Conservation (phyloP, 1,284 basidiomycete genomes). For the Heterobasidion parviporum region DNA sequence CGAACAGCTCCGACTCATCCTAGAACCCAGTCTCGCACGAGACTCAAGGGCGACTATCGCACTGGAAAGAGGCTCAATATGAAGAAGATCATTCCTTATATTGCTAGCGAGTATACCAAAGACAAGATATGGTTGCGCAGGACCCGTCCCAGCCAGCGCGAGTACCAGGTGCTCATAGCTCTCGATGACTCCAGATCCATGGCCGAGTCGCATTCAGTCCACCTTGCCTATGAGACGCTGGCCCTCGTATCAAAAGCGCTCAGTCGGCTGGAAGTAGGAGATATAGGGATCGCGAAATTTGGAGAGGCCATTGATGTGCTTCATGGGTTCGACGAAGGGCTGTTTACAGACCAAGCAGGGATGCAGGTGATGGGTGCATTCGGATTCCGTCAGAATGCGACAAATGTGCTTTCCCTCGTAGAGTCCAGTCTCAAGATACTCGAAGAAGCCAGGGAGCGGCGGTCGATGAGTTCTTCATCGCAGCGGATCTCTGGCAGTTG, state of each 20-base stretch:
- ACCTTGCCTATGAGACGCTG: conserved; percentile 92
- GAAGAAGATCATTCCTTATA: conserved; percentile 98
- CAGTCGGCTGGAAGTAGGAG: conserved; percentile 89
- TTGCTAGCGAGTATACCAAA: conserved; percentile 98
- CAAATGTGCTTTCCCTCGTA: conserved; percentile 84
- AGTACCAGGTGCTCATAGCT: conserved; percentile 93
- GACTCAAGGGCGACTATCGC: conserved; percentile 95
- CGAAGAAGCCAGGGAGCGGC: conserved; percentile 64
- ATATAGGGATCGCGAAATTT: conserved; percentile 89
- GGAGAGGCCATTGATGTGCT: conserved; percentile 85
- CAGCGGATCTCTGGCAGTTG: conserved; percentile 91
- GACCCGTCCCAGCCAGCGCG: conserved; percentile 87
- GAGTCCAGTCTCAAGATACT: conserved; percentile 78
- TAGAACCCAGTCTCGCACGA: conserved; percentile 94
- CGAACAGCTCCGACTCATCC: conserved; percentile 94
- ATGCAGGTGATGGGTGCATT: conserved; percentile 79
- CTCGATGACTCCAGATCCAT: conserved; percentile 97
- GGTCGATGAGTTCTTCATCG: conserved; percentile 48
- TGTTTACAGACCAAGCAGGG: conserved; percentile 76
- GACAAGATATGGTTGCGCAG: conserved; percentile 99
- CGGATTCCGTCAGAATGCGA: conserved; percentile 86
- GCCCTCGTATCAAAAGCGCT: conserved; percentile 90
- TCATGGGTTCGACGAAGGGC: conserved; percentile 76
- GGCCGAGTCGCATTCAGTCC: conserved; percentile 90
- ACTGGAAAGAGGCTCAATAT: conserved; percentile 98